phyloP scores from a whole-genome alignment of 495 filamentous ascomycete species.

The Penicillium roqueforti region DNA sequence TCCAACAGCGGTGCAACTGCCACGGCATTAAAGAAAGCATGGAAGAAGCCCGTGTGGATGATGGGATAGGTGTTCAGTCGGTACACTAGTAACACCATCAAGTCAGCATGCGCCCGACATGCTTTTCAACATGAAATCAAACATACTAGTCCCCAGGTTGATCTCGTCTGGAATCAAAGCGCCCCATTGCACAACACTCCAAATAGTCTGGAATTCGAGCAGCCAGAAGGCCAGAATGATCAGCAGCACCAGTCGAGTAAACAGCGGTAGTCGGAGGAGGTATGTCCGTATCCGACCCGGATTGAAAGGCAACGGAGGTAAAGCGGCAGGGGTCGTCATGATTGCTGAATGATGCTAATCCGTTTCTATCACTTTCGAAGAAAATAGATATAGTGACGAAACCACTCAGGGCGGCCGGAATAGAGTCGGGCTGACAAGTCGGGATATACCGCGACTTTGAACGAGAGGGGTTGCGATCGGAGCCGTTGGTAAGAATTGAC shows the following conservation, averaged over 20 bases:
- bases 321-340: slow-evolving; percentile 40
- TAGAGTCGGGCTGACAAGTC: neutral
- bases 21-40: slow-evolving; percentile 72
- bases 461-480: neutral
- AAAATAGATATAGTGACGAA: neutral
- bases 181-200: slow-evolving; percentile 69
- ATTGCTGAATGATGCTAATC: slow-evolving; percentile 5
- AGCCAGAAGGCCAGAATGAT: slow-evolving; percentile 66
- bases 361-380: neutral
- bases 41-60: slow-evolving; percentile 76
- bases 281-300: slow-evolving; percentile 59
- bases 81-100: slow-evolving; percentile 63
- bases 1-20: slow-evolving; percentile 81
- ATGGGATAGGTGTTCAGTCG: slow-evolving; percentile 90
- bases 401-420: neutral
- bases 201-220: slow-evolving; percentile 58
- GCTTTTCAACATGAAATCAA: neutral
- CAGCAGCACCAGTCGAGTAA: slow-evolving; percentile 72
- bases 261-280: slow-evolving; percentile 77
- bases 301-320: slow-evolving; percentile 47
- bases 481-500: neutral
- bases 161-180: slow-evolving; percentile 73
- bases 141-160: slow-evolving; percentile 69
- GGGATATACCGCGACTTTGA: neutral
- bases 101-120: slow-evolving; percentile 5